Evolutionary conservation across 1,284 basidiomycete genomes (phyloP), one percentile per base, ranked within the genome.

Genomic region (Cutaneotrichosporon sp.): DNA sequence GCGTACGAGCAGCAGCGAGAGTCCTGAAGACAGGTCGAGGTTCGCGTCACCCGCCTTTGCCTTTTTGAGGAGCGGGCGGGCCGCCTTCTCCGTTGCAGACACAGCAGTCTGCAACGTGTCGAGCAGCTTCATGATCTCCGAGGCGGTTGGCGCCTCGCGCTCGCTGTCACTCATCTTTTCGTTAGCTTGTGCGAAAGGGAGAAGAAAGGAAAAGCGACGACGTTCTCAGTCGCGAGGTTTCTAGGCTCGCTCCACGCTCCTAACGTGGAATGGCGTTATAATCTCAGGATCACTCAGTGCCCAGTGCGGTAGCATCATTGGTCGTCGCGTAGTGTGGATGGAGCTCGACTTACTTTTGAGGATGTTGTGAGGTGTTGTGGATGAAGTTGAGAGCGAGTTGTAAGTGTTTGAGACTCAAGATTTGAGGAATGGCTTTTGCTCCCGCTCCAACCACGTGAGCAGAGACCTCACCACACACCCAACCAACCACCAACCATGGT

Each of bases 1-100:
- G 80, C 97, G 96, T 62, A 95, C 82, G 4, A 91, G 90, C 18
- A 99, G 84, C 2, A 99, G 84, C 0, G 96, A 97, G 66, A 98
- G 91, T 32, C 96, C 96, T 32, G 90, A 84, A 65, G 85, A 85
- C 36, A 86, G 86, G 69, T 91, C 86, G 30, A 90, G 80, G 49
- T 86, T 84, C 55, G 82, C 53, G 52, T 79, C 78, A 3, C 66
- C 58, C 10, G 68, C 66, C 58, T 66, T 68, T 5, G 72, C 80
- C 79, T 78, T 75, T 51, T 69, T 71, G n/a, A 79, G 62, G 34
- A 81, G 63, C 5, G 78, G 73, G 18, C 68, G 60, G 9, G 76
- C 69, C 9, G 73, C 72, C 11, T 73, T 73, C 34, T 69, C 66
- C 8, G 79, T 79, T 30, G 77, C 77, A 34, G 73, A 71, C 5